Base-by-base conservation (phyloP, 768 basidiomycete genomes). In the Porpolomopsis calyptriformis region DNA sequence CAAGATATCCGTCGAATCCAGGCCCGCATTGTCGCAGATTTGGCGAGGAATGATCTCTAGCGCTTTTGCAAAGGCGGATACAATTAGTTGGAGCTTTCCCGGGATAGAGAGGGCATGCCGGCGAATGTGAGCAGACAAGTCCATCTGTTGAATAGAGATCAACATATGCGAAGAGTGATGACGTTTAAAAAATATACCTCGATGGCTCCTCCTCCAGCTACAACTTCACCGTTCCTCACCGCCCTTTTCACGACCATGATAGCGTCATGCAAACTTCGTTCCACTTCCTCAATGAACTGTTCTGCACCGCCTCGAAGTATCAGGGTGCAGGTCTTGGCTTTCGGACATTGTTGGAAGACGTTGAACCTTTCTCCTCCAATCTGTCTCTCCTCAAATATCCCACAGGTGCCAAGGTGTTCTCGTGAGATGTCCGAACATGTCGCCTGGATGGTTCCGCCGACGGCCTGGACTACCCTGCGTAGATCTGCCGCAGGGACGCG, bases 241-340 rank as follows among this genome's bases (percentile, higher is more conserved):
- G 96, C 93, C 43, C 96, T 76, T 66, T 96, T 96, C 36, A 99
- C 96, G n/a, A 99, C 93, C 93, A 98, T 98, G 57, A 98, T 90
- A 1, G 94, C 93, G 60, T 99, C 96, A 59, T 99, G 94, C 54
- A 99, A 65, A 77, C 89, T 92, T 47, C 96, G 71, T 64, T 98
- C 94, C 6, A 98, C 93, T 64, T 98, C 96, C 59, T 91, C 91
- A 51, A 98, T 98, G 64, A 99, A 98, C 62, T 99, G 96, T 58
- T 98, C 93, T 0, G 96, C 96, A 23, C 96, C 96, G 48, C 96
- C 96, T 43, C 96, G 77, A 49, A 99, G 79, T 19, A 99, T 64
- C 5, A 99, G 67, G 12, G 96, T 98, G 62, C 96, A 97, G 1
- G 94, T 98, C 66, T 90, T 92, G 8, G 94, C 87, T 64, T 86